phyloP scores from a whole-genome alignment of 495 filamentous ascomycete genomes.

The Neurospora hispaniola region DNA sequence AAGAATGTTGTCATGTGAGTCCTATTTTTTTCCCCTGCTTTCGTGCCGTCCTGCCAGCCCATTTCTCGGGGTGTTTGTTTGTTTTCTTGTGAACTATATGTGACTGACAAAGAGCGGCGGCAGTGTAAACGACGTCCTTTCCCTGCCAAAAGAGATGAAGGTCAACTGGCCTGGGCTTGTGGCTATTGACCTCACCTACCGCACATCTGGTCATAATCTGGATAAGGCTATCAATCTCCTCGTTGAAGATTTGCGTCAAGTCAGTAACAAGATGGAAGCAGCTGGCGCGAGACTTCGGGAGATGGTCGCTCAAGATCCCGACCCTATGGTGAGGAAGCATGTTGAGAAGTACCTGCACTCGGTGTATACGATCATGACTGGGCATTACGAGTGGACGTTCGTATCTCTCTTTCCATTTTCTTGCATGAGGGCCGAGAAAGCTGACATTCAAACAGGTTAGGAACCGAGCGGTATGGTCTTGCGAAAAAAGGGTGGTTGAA shows the following conservation, averaged over 20 bases:
- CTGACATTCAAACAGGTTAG: not conserved
- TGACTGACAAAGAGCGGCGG: too few species aligned
- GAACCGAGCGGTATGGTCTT: slow-evolving; percentile 6
- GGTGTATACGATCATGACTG: slow-evolving; percentile 6
- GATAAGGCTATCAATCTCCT: slow-evolving; percentile 1
- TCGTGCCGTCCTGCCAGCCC: not conserved
- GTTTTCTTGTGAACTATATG: too few species aligned
- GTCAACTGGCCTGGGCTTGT: slow-evolving; percentile 10
- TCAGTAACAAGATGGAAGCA: not conserved
- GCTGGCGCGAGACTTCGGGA: not conserved
- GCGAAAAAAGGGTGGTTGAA: slow-evolving; percentile 1
- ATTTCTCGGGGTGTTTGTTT: too few species aligned
- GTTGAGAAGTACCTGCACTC: slow-evolving; percentile 1
- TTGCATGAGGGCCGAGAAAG: not conserved
- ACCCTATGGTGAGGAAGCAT: not conserved
- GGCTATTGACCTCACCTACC: slow-evolving; percentile 4
- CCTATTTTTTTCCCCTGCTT: too few species aligned
- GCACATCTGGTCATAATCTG: not conserved
- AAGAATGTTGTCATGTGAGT: slow-evolving; percentile 9
- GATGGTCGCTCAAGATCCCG: not conserved
- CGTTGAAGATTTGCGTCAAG: not conserved
- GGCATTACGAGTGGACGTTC: slow-evolving; percentile 10
- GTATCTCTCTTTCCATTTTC: not conserved
- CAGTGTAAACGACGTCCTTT: slow-evolving; percentile 22
- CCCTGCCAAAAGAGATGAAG: slow-evolving; percentile 24